Evolutionary conservation across 352 stramenopile species (phyloP), one percentile per base, ranked within the genome.

Genomic region (Phytopythium helicoides): DNA sequence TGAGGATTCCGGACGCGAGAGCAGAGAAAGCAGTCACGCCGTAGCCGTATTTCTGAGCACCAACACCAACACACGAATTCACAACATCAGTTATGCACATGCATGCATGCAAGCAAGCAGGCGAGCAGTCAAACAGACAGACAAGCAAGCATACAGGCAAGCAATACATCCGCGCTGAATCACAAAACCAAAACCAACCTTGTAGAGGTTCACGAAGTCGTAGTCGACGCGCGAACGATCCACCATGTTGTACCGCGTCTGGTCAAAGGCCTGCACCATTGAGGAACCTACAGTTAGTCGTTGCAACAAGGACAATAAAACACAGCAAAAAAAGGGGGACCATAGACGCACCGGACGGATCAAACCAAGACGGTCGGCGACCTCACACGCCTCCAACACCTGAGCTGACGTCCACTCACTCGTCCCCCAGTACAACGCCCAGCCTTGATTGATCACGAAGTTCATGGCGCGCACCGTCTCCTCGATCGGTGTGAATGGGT

Each of bases 211-310:
- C 21, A 67, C 51, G 26, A 65, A 80, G 51, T 75, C 70, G 48
- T 85, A 81, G 52, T 91, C 78, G 11, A 82, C 71, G 37, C 71
- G 64, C 21, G 80, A 80, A 23, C 81, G 75, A 39, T 89, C 62
- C 31, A 88, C 57, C 46, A 89, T 76, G 52, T 88, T 61, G 65
- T 91, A 91, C 62, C 88, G 68, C 16, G 74, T 60, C 60, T 91
- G 79, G 52, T 91, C 73, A 11, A 81, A 73, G 3, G 40, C 52
- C 64, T 73, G 9, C 28, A 33, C n/a, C n/a, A n/a, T n/a, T n/a
- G n/a, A n/a, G n/a, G 9, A 9, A 10, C 16, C 22, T 21, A 12
- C 12, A 22, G 37, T 21, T n/a, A 21, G 8, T 22, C n/a, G n/a
- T n/a, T n/a, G n/a, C n/a, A n/a, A n/a, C n/a, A n/a, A n/a, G n/a